phyloP scores from a whole-genome alignment of 2,329 filamentous ascomycete genomes.

The Fusarium coicis region DNA sequence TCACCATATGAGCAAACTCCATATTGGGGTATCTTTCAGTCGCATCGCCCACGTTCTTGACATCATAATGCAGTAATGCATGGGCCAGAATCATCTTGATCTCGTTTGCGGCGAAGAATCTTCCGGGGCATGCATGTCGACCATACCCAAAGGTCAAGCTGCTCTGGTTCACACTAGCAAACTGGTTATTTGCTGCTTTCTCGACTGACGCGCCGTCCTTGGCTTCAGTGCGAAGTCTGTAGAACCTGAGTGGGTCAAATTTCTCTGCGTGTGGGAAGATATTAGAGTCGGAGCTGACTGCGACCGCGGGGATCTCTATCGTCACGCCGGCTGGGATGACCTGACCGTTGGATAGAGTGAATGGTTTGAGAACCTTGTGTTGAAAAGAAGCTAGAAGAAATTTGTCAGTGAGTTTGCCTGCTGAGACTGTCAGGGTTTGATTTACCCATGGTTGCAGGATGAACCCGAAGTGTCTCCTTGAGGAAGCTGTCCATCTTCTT shows the following conservation, averaged over 20 bases:
- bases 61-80: neutral
- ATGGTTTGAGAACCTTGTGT: neutral
- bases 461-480: neutral
- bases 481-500: slow-evolving; percentile 10
- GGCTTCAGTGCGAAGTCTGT: neutral
- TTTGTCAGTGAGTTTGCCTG: neutral
- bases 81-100: neutral
- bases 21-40: neutral
- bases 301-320: neutral
- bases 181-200: neutral
- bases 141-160: neutral
- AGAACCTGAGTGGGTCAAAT: slow-evolving; percentile 1
- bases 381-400: neutral
- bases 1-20: neutral
- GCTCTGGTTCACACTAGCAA: neutral
- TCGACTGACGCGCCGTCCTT: neutral
- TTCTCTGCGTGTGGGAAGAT: neutral
- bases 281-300: neutral
- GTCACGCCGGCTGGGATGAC: neutral
- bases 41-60: fast-evolving
- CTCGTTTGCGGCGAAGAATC: neutral
- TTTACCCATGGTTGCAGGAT: neutral
- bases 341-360: neutral
- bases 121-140: neutral
- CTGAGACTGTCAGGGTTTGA: fast-evolving